A percentile compares a stretch with the other conserved stretches of the same genome.
Conservation (phyloP, 257 asterid species). For the Nicotiana undulata region DNA sequence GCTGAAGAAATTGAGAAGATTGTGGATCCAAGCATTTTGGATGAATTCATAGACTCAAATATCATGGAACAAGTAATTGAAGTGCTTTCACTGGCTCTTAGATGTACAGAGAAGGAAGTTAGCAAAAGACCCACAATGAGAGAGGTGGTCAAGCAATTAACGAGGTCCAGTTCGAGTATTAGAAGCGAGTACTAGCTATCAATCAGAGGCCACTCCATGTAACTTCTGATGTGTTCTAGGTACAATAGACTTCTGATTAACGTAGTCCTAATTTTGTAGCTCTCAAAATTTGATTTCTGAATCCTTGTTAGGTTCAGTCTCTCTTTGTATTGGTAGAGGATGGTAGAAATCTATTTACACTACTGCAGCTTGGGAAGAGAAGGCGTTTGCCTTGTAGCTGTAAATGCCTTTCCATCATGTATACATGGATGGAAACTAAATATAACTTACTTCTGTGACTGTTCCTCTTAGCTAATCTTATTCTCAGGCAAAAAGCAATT, state of each 20-base stretch:
- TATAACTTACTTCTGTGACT: background rate
- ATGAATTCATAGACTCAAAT: conserved; percentile 51
- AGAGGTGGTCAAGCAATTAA: conserved; percentile 64
- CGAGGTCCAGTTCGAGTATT: conserved; percentile 16
- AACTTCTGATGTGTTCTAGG: background rate
- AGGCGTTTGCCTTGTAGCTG: background rate
- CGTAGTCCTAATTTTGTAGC: background rate
- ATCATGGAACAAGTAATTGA: conserved; percentile 39
- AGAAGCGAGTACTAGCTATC: conserved; percentile 25
- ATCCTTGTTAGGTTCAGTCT: background rate
- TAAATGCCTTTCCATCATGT: background rate
- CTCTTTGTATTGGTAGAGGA: background rate
- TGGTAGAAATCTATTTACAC: background rate
- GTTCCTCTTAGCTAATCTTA: background rate
- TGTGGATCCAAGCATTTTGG: conserved; percentile 44
- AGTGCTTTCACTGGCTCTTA: conserved; percentile 45
- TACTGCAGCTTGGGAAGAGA: background rate
- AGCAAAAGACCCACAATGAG: conserved; percentile 63
- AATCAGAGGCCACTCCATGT: background rate
- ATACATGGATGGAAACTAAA: background rate
- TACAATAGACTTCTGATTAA: background rate
- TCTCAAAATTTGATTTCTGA: background rate
- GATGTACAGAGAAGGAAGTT: conserved; percentile 55
- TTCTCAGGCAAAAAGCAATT: background rate
- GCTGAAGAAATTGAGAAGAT: conserved; percentile 31